These are phyloP conservation scores for Pelargonium australe DNA, from an alignment of 441 rosid species.

Conservation along the genomic window DNA sequence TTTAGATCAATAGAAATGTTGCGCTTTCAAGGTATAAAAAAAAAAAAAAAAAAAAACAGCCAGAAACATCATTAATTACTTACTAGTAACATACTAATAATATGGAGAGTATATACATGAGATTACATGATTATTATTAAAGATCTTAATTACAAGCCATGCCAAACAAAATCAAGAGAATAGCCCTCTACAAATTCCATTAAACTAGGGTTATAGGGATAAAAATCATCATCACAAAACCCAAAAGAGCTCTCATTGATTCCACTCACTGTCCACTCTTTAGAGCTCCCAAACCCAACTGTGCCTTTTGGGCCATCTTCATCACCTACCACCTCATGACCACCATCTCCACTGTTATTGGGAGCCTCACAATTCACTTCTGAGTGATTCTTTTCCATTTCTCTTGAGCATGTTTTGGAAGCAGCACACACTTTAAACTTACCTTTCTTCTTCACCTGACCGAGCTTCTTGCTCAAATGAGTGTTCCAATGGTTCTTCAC, in stretches of 20 bases:
- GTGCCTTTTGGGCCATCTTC: background rate
- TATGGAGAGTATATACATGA: background rate
- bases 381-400: background rate
- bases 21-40: no score
- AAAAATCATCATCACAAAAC: conserved; percentile 16
- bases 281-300: background rate
- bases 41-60: no score
- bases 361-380: background rate
- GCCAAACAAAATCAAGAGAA: conserved; percentile 19
- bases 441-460: conserved; percentile 12
- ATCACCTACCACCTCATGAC: background rate
- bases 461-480: conserved; percentile 23
- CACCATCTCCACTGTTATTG: background rate
- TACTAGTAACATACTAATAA: no score
- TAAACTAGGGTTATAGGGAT: conserved; percentile 14
- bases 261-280: background rate
- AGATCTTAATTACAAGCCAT: conserved; percentile 7
- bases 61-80: no score
- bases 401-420: background rate
- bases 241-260: conserved; percentile 17
- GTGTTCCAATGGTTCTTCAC: conserved; percentile 74
- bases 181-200: conserved; percentile 18
- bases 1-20: no score
- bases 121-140: background rate
- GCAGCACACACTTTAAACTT: conserved; percentile 4